These are phyloP conservation scores for Saprolegnia parasitica DNA, from an alignment of 352 stramenopile species.

Conservation along the genomic window DNA sequence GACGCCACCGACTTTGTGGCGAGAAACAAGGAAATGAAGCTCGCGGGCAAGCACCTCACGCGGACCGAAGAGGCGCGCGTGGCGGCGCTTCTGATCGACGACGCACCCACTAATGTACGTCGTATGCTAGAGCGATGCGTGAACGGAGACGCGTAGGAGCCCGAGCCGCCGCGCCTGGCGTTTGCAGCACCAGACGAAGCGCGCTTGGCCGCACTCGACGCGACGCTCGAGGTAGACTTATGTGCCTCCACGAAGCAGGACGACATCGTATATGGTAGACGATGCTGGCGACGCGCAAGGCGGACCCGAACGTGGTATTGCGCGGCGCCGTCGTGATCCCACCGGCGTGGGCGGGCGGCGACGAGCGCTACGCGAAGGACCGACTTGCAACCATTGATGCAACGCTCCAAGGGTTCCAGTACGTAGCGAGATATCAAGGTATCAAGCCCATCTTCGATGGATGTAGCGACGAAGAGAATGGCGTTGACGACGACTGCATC, in stretches of 20 bases:
- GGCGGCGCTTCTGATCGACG: background rate
- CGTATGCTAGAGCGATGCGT: background rate
- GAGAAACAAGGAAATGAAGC: constrained; percentile 24
- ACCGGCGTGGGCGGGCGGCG: background rate
- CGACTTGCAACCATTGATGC: constrained; percentile 14
- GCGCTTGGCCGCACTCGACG: background rate
- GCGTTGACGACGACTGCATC: constrained; percentile 9
- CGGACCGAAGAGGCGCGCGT: constrained; percentile 5
- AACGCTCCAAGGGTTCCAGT: constrained; percentile 19
- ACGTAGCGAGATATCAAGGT: background rate
- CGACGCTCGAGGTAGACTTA: background rate
- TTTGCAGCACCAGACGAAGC: background rate
- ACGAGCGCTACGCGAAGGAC: background rate
- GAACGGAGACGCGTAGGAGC: background rate
- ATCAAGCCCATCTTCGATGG: constrained; percentile 2
- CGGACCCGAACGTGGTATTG: background rate
- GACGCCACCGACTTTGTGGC: constrained; percentile 12
- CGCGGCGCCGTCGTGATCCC: background rate
- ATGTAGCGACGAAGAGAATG: constrained; percentile 19
- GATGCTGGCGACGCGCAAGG: constrained; percentile 2
- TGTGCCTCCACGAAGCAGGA: background rate
- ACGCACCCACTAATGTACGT: background rate
- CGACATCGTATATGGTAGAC: background rate
- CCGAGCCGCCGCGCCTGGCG: too few relatives aligned
- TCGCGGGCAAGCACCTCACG: constrained; percentile 16